Conservation (phyloP, 257 asterid species). For the Primulina huaijiensis region DNA sequence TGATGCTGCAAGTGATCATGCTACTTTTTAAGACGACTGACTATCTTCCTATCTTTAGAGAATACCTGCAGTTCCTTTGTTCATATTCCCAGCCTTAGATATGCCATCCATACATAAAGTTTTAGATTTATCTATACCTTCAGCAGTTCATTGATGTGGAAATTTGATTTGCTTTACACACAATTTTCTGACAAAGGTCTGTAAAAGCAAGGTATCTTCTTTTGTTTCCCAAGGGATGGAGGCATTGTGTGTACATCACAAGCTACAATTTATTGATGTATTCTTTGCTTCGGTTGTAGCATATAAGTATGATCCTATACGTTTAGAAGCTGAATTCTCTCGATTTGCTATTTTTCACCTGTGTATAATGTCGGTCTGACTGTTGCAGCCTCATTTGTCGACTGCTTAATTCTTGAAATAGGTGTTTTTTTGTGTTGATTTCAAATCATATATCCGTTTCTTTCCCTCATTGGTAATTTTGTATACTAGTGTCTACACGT, state of each 20-base stretch:
- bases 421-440: too few species aligned
- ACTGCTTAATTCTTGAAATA: not conserved
- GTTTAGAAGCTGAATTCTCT: not conserved
- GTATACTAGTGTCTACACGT: not conserved
- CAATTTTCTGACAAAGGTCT: not conserved
- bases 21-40: too few species aligned
- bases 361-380: not conserved
- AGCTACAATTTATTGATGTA: not conserved
- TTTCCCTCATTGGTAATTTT: not conserved
- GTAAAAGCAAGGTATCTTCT: not conserved
- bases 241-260: not conserved
- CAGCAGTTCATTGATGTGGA: not conserved
- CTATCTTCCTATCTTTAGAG: not conserved
- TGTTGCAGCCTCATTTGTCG: not conserved
- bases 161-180: not conserved
- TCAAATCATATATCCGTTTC: too few species aligned
- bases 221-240: not conserved
- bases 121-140: not conserved
- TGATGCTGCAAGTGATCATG: not conserved
- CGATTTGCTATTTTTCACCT: not conserved
- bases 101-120: too few species aligned
- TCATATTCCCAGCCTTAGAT: not conserved
- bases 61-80: not conserved
- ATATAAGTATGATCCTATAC: too few species aligned
- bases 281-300: not conserved